A percentile compares a stretch with the other conserved stretches of the same genome.
phyloP scores from a whole-genome alignment of 805 yeast species.

The Schwanniomyces sp. region DNA sequence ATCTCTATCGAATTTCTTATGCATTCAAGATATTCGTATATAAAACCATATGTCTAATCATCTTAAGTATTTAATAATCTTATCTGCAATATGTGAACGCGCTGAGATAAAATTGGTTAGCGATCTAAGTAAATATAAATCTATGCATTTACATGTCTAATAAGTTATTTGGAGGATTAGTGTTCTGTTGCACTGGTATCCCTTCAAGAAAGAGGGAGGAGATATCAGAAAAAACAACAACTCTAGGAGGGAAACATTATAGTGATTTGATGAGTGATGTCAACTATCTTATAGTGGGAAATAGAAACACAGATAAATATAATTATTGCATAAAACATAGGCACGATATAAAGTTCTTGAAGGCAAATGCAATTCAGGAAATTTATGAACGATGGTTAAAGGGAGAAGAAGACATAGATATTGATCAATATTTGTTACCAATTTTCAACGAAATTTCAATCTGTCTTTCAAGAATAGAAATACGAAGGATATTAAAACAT shows the following conservation, averaged over 20 bases:
- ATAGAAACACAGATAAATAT: slow-evolving; percentile 55
- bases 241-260: slow-evolving; percentile 60
- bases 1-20: too few relatives aligned
- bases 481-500: slow-evolving; percentile 1
- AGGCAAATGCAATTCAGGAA: slow-evolving; percentile 43
- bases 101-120: background rate
- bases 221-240: slow-evolving; percentile 44
- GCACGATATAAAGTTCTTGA: slow-evolving; percentile 57
- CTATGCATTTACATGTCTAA: slow-evolving; percentile 1
- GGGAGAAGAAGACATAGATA: slow-evolving; percentile 44
- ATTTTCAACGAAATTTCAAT: slow-evolving; percentile 46
- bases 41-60: background rate
- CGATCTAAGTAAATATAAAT: background rate
- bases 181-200: slow-evolving; percentile 61
- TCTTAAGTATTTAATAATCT: background rate
- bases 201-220: slow-evolving; percentile 39
- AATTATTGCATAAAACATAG: slow-evolving; percentile 50
- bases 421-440: slow-evolving; percentile 30
- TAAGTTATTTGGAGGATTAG: slow-evolving; percentile 46
- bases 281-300: slow-evolving; percentile 59
- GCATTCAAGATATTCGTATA: too few relatives aligned
- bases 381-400: slow-evolving; percentile 53
- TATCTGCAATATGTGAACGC: background rate
- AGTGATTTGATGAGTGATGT: slow-evolving; percentile 63
- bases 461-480: slow-evolving; percentile 43